These are phyloP conservation scores for Cyphellophora attinorum DNA, from an alignment of 2,329 filamentous ascomycete genomes.

Conservation along the genomic window DNA sequence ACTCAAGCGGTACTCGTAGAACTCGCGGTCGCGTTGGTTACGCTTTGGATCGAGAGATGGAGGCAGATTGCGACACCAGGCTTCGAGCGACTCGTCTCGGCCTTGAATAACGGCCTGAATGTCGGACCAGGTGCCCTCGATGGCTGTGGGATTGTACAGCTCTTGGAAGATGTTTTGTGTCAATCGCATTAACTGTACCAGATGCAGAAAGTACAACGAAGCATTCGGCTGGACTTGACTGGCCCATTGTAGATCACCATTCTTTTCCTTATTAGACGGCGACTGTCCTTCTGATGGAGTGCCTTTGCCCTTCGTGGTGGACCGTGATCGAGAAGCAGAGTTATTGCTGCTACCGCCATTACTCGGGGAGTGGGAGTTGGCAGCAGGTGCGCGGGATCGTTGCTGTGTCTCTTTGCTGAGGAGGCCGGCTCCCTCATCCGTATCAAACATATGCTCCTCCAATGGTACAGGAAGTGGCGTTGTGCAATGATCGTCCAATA, in stretches of 20 bases:
- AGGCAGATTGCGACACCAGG: slow-evolving; percentile 29
- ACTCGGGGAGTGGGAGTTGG: slow-evolving; percentile 15
- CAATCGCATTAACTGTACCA: slow-evolving; percentile 27
- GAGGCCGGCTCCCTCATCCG: slow-evolving; percentile 23
- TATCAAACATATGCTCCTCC: slow-evolving; percentile 29
- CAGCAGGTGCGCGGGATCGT: slow-evolving; percentile 17
- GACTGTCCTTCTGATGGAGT: slow-evolving; percentile 13
- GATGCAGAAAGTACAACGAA: slow-evolving; percentile 29
- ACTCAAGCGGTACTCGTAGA: slow-evolving; percentile 28
- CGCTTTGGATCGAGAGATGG: slow-evolving; percentile 25
- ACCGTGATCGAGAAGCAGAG: slow-evolving; percentile 8
- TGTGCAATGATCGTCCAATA: slow-evolving; percentile 33
- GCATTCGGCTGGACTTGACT: slow-evolving; percentile 26
- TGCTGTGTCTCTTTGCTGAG: slow-evolving; percentile 26
- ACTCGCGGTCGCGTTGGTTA: slow-evolving; percentile 19
- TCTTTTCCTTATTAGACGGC: slow-evolving; percentile 8
- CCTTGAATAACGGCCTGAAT: slow-evolving; percentile 26
- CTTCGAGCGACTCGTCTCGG: slow-evolving; percentile 26
- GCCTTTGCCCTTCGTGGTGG: slow-evolving; percentile 7
- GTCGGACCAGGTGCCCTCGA: slow-evolving; percentile 26
- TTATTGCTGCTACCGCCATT: slow-evolving; percentile 9
- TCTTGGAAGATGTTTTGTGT: slow-evolving; percentile 27
- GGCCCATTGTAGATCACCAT: slow-evolving; percentile 16
- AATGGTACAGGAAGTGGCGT: slow-evolving; percentile 32
- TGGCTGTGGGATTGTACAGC: slow-evolving; percentile 28